These are phyloP conservation scores for Botrytis pseudocinerea DNA, from an alignment of 2,329 filamentous ascomycete genomes.

Conservation along the genomic window DNA sequence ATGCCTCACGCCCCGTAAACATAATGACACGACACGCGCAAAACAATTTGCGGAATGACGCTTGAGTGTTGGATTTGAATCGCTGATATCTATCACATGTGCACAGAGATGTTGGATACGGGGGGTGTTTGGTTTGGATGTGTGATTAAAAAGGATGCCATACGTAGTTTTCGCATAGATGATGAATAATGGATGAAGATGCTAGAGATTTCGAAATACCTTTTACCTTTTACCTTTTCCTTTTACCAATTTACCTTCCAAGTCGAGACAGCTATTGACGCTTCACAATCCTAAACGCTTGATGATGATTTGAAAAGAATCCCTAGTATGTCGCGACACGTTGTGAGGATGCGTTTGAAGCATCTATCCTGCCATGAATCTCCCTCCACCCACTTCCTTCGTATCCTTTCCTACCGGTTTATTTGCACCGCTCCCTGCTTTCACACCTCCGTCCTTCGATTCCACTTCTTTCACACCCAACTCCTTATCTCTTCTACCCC, in stretches of 20 bases:
- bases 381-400: neutral
- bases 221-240: neutral
- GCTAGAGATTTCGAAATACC: neutral
- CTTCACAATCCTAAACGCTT: neutral
- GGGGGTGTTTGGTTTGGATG: neutral
- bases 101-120: neutral
- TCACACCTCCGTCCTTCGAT: neutral
- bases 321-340: neutral
- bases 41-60: too few species aligned
- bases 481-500: constrained; percentile 41
- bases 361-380: constrained; percentile 8
- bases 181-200: neutral
- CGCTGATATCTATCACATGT: neutral
- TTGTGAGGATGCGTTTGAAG: neutral
- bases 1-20: neutral
- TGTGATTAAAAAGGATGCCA: neutral
- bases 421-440: neutral
- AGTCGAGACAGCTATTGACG: neutral
- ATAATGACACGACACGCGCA: neutral
- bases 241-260: neutral
- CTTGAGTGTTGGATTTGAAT: neutral
- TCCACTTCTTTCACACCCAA: constrained; percentile 25
- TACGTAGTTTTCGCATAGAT: neutral
- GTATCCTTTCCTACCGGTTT: neutral
- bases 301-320: neutral